Evolutionary conservation across 495 filamentous ascomycete species (phyloP).

Genomic region (Staphylotrichum tortipilum): DNA sequence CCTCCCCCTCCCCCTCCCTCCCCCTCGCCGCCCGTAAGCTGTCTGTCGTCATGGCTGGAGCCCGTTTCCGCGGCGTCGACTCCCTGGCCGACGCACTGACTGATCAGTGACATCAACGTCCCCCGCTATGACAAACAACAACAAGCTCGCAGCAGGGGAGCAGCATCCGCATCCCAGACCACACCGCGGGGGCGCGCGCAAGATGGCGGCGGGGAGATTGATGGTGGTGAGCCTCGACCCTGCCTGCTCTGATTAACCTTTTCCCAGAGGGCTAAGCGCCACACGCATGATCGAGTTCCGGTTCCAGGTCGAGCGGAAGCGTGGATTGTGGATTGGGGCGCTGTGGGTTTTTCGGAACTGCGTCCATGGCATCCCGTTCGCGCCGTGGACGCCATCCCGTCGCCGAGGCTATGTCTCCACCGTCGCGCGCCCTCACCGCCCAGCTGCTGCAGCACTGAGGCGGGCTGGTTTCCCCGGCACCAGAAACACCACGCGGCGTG

Average conservation of each 20-base stretch:
- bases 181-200: neutral
- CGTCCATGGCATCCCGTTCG: conserved; percentile 3
- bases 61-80: too few relatives aligned
- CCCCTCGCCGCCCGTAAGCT: too few relatives aligned
- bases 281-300: neutral
- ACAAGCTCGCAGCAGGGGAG: neutral
- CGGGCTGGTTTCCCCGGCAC: neutral
- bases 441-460: neutral
- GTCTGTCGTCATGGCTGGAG: neutral
- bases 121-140: neutral
- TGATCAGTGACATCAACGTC: conserved; percentile 18
- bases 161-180: neutral
- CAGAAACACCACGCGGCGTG: neutral
- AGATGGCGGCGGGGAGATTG: too few relatives aligned
- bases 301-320: neutral
- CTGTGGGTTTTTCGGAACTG: too few relatives aligned
- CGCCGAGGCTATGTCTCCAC: conserved; percentile 8
- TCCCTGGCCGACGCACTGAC: neutral
- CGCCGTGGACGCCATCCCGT: conserved; percentile 4
- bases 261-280: neutral
- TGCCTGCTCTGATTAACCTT: too few relatives aligned
- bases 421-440: conserved; percentile 9
- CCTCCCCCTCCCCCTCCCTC: too few relatives aligned
- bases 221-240: too few relatives aligned
- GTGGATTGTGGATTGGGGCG: conserved; percentile 6